Evolutionary conservation across 202 grass and related monocot species (phyloP), one percentile per base, ranked within the genome.

Genomic region (Dendrocalamus latiflorus): DNA sequence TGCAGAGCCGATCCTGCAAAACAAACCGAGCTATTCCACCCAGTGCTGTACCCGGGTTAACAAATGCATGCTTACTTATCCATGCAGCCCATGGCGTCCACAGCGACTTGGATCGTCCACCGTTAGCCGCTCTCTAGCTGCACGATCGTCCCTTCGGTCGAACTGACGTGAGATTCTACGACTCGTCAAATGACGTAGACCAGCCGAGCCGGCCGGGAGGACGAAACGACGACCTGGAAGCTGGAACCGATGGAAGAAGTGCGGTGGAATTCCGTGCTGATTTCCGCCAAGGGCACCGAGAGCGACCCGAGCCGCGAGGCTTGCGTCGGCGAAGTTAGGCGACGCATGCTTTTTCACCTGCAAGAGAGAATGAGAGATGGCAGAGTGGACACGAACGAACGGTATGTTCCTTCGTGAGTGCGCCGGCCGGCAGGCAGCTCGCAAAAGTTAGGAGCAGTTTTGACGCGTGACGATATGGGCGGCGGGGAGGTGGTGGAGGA

Each of bases 401-500:
- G 22, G 21, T 8, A 11, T 15, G 15, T 28, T 9, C 63, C 8
- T 21, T 16, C 61, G 43, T 24, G 17, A 26, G 13, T 6, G 6
- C 41, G 21, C 12, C 37, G 28, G 10, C 18, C 34, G 36, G 51
- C 6, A 11, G 67, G 51, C 6, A 11, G 68, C 20, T 4, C 17
- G 76, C 25, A 12, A 17, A 55, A 37, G 68, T 28, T 30, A 24
- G 51, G 70, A 20, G 9, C 73, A 38, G 47, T 36, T 88, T 84
- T 84, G 75, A 74, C 68, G 75, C 45, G 1, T 75, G 81, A 75
- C 76, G 70, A 13, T 30, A 48, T n/a, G 67, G 47, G 75, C 45
- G 47, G 50, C 22, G 58, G 75, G 3, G 9, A 60, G 26, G 41
- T 8, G 26, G 41, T 11, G 83, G 84, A 48, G 47, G 65, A 66